phyloP scores from a whole-genome alignment of 306 rosid genomes.

The Amphicarpaea edgeworthii region DNA sequence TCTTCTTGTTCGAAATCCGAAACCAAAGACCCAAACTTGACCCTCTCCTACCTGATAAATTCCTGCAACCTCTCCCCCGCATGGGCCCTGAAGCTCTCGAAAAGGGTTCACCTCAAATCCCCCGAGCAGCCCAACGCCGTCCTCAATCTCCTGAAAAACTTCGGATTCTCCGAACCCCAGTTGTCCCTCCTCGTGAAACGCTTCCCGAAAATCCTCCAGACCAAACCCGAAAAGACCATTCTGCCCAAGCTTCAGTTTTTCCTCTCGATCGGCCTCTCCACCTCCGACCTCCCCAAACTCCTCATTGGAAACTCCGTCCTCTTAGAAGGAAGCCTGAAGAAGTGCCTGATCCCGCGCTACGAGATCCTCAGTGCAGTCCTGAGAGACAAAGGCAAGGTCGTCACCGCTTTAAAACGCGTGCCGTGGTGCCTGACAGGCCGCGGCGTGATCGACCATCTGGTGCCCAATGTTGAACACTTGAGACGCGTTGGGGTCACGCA shows the following conservation, averaged over 20 bases:
- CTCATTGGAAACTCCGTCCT: background rate
- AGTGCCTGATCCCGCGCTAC: background rate
- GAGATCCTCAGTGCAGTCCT: no score
- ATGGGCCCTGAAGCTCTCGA: background rate
- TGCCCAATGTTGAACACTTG: no score
- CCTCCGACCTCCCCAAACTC: background rate
- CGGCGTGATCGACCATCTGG: no score
- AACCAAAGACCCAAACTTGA: background rate
- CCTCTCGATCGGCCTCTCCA: background rate
- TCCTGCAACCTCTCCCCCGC: background rate
- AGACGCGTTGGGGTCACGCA: no score
- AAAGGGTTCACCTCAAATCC: background rate
- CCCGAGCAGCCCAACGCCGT: background rate
- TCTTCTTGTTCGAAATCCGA: background rate
- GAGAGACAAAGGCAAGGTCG: no score
- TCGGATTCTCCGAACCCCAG: background rate
- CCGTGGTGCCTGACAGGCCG: no score
- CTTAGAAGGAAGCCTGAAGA: background rate
- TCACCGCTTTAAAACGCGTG: no score
- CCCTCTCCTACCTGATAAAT: background rate
- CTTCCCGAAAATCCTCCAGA: background rate
- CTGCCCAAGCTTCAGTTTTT: background rate
- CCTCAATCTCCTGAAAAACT: background rate
- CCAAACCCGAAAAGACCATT: background rate
- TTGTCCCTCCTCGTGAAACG: background rate